These are phyloP conservation scores for Mrakia hoshinonis DNA, from an alignment of 768 basidiomycete species.

Conservation along the genomic window DNA sequence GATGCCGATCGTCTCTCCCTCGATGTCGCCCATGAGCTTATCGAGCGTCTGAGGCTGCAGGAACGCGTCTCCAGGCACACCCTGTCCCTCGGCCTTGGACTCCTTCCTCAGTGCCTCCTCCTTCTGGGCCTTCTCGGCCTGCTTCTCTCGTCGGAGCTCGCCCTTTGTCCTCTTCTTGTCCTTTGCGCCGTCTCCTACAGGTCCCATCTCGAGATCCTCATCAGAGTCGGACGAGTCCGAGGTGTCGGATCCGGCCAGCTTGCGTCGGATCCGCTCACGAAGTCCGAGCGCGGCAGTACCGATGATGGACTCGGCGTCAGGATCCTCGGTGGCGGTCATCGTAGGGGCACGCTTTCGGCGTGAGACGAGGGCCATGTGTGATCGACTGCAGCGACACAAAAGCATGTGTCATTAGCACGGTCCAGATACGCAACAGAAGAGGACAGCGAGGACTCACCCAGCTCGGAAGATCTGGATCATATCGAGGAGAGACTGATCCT, in stretches of 20 bases:
- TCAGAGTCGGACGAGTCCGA: conserved; percentile 28
- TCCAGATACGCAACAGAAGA: neutral
- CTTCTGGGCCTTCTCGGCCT: conserved; percentile 23
- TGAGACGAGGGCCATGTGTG: conserved; percentile 84
- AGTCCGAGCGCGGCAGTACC: conserved; percentile 71
- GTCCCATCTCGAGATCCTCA: conserved; percentile 28
- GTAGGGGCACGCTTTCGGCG: conserved; percentile 48
- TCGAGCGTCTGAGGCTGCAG: conserved; percentile 11
- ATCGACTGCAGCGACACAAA: conserved; percentile 46
- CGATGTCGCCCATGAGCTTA: conserved; percentile 73
- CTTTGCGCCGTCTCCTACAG: conserved; percentile 33
- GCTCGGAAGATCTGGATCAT: conserved; percentile 85
- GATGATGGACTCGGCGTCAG: conserved; percentile 49
- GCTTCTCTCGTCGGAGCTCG: conserved; percentile 14
- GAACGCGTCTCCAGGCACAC: conserved; percentile 28
- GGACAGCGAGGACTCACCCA: conserved; percentile 36
- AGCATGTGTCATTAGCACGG: neutral
- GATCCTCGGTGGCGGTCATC: conserved; percentile 36
- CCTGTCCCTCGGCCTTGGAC: conserved; percentile 29
- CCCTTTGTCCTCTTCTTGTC: conserved; percentile 33
- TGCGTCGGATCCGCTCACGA: conserved; percentile 64
- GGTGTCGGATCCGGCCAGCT: conserved; percentile 38
- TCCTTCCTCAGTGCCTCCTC: conserved; percentile 22
- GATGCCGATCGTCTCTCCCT: conserved; percentile 81
- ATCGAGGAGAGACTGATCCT: conserved; percentile 72